phyloP scores from a whole-genome alignment of 2,329 filamentous ascomycete species.

The Remersonia thermophila region DNA sequence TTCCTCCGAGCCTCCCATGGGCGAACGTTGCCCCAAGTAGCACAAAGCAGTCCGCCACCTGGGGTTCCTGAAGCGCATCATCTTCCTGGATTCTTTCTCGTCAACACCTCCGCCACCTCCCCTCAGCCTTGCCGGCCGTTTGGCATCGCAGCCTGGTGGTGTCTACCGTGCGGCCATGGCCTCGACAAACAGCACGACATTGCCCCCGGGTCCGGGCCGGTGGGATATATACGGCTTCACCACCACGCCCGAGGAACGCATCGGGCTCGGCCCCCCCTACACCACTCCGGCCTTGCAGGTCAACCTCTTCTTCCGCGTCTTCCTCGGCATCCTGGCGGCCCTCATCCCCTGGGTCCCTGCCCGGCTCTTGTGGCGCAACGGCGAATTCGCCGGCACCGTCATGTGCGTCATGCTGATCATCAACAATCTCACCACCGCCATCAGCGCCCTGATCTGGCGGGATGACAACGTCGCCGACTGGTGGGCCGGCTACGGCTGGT shows the following conservation, averaged over 20 bases:
- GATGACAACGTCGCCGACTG: slow-evolving; percentile 36
- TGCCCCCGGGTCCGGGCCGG: slow-evolving; percentile 5
- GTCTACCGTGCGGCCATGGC: slow-evolving; percentile 2
- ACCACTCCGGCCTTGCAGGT: slow-evolving; percentile 21
- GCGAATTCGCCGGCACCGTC: slow-evolving; percentile 41
- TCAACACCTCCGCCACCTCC: too few relatives aligned
- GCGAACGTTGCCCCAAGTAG: too few relatives aligned
- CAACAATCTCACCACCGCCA: slow-evolving; percentile 34
- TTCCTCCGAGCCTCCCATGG: too few relatives aligned
- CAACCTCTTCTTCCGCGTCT: slow-evolving; percentile 38
- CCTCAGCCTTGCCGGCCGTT: too few relatives aligned
- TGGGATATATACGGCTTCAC: slow-evolving; percentile 12
- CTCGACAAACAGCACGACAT: slow-evolving; percentile 2
- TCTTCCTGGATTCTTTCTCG: too few relatives aligned
- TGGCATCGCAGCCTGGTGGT: too few relatives aligned
- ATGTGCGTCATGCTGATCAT: slow-evolving; percentile 35
- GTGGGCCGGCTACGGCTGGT: slow-evolving; percentile 41
- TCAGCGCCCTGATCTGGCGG: slow-evolving; percentile 42
- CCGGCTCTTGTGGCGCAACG: slow-evolving; percentile 36
- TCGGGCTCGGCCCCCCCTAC: slow-evolving; percentile 13
- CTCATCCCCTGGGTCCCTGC: slow-evolving; percentile 39
- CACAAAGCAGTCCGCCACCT: too few relatives aligned
- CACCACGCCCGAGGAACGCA: slow-evolving; percentile 15
- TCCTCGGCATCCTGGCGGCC: slow-evolving; percentile 33
- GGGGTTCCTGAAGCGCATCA: too few relatives aligned